phyloP scores from a whole-genome alignment of 768 basidiomycete genomes.

The Trametes elegans region DNA sequence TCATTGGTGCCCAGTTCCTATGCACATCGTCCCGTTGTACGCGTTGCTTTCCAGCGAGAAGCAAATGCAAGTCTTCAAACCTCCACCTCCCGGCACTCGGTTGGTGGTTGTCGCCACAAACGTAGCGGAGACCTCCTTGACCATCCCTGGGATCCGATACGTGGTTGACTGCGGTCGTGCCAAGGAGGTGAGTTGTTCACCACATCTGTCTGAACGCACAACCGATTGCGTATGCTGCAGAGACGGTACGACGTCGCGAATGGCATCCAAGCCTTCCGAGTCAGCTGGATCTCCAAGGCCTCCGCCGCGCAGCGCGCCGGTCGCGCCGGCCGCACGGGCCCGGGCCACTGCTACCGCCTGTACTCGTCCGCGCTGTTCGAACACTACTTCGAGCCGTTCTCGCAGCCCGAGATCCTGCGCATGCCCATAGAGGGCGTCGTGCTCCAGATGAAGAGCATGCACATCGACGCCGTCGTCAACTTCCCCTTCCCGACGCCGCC shows the following conservation, averaged over 20 bases:
- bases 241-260: slow-evolving; percentile 77
- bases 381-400: slow-evolving; percentile 85
- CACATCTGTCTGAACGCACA: background rate
- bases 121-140: slow-evolving; percentile 94
- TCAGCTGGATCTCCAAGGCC: slow-evolving; percentile 94
- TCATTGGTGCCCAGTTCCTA: slow-evolving; percentile 56
- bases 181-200: slow-evolving; percentile 66
- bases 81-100: slow-evolving; percentile 77
- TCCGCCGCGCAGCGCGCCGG: slow-evolving; percentile 93
- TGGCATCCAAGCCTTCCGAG: slow-evolving; percentile 89
- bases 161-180: slow-evolving; percentile 96
- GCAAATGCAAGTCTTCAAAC: slow-evolving; percentile 90
- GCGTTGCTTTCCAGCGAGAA: slow-evolving; percentile 90
- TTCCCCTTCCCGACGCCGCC: slow-evolving; percentile 99
- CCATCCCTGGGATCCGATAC: slow-evolving; percentile 95
- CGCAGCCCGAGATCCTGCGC: slow-evolving; percentile 88
- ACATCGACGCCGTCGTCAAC: slow-evolving; percentile 93
- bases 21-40: slow-evolving; percentile 94
- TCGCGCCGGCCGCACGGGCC: slow-evolving; percentile 95
- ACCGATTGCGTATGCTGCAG: slow-evolving; percentile 36
- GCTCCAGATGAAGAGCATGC: slow-evolving; percentile 99
- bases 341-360: slow-evolving; percentile 96
- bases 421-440: slow-evolving; percentile 97
- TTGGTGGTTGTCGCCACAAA: slow-evolving; percentile 96
- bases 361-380: slow-evolving; percentile 96